Conservation (phyloP, 2,329 filamentous ascomycete genomes). For the Cyphellophora europaea region DNA sequence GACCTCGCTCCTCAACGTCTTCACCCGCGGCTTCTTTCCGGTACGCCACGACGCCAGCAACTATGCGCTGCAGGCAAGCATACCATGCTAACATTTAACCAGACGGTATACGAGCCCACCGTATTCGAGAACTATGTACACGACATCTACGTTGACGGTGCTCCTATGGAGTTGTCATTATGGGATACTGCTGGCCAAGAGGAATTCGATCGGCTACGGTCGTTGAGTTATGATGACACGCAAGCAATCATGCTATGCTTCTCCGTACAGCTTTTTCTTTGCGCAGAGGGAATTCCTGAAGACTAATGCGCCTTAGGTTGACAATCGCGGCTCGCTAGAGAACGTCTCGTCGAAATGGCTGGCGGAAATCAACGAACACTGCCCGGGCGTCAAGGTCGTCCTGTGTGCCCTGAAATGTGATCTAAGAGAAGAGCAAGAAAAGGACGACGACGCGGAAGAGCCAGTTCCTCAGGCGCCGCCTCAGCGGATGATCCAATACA, state of each 20-base stretch:
- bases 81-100: slow-evolving; percentile 79
- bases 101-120: slow-evolving; percentile 20
- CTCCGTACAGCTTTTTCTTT: slow-evolving; percentile 44
- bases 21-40: slow-evolving; percentile 87
- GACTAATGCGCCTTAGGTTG: slow-evolving; percentile 44
- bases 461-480: slow-evolving; percentile 24
- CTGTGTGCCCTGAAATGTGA: slow-evolving; percentile 96
- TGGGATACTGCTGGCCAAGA: slow-evolving; percentile 99
- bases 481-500: slow-evolving; percentile 63
- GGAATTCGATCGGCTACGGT: slow-evolving; percentile 94
- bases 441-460: slow-evolving; percentile 50
- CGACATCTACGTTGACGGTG: slow-evolving; percentile 96
- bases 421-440: slow-evolving; percentile 68
- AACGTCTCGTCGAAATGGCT: slow-evolving; percentile 99
- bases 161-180: slow-evolving; percentile 91
- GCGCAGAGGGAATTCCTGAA: slow-evolving; percentile 1
- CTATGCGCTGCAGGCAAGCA: neutral
- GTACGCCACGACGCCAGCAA: slow-evolving; percentile 34
- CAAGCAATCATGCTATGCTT: slow-evolving; percentile 99
- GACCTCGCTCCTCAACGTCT: slow-evolving; percentile 94
- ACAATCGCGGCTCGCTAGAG: slow-evolving; percentile 91
- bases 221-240: slow-evolving; percentile 94
- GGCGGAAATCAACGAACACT: slow-evolving; percentile 95
- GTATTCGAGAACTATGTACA: slow-evolving; percentile 88
- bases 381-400: slow-evolving; percentile 87